Evolutionary conservation across 2,329 filamentous ascomycete genomes (phyloP), one percentile per base, ranked within the genome.

Genomic region (Exophiala viscosa): DNA sequence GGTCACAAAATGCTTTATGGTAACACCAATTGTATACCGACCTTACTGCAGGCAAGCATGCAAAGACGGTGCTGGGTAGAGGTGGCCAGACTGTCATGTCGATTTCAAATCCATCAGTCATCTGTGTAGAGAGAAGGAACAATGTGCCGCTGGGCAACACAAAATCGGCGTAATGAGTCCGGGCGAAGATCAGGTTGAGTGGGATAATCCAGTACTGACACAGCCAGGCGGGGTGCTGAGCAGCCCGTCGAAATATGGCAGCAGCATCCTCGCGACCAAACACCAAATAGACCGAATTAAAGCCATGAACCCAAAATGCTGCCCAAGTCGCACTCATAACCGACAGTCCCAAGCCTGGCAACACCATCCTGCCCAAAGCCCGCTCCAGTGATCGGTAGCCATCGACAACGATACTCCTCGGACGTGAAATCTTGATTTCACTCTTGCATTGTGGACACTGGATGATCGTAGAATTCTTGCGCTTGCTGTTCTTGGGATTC

Each of bases 381-480:
- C 75, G 72, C 62, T 86, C 79, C 8, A 88, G 58, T 13, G 73
- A 68, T 45, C 86, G 81, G 55, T 85, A 80, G 0, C 85, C 64
- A 48, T 86, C 81, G 23, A 97, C 83, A 17, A 93, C 70, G 17
- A 82, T 74, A 65, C 91, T 90, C 64, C 79, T 82, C 11, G 88
- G 87, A 44, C 91, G 84, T 45, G 86, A 81, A 23, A 97, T 76
- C 47, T 81, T 75, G 63, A 97, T 95, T 60, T 83, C 80, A 1
- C 84, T 80, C 68, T 95, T 93, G 79, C 93, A 99, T 58, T 95
- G 88, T 2, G 92, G 92, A 67, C 93, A 99, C 48, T 82, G 75
- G 58, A 28, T 28, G 1, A 96, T 83, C 56, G 84, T 84, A 15
- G 67, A 76, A 68, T 66, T 80, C 70, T 67, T 69, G 60, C 73